A percentile compares a stretch with the other conserved stretches of the same genome.
These are phyloP conservation scores for Calocybe indica DNA, from an alignment of 768 basidiomycete genomes.

Conservation along the genomic window DNA sequence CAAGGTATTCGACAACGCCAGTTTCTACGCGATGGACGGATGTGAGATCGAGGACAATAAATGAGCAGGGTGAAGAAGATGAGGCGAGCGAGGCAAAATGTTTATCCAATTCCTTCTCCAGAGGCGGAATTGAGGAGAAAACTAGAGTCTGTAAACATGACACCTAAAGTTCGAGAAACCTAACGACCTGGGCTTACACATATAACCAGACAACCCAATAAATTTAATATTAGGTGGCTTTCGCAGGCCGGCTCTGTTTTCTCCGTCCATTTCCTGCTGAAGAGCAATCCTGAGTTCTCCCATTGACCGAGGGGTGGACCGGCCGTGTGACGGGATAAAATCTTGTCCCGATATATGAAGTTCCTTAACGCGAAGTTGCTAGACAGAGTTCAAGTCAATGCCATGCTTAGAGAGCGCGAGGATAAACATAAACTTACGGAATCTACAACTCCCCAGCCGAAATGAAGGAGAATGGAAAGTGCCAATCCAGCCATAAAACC, in stretches of 20 bases:
- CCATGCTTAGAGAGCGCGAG: not conserved
- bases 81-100: too few relatives aligned
- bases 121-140: not conserved
- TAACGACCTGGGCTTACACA: constrained; percentile 5
- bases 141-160: not conserved
- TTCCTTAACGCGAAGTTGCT: constrained; percentile 10
- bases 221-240: constrained; percentile 7
- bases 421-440: constrained; percentile 10
- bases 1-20: not conserved
- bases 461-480: constrained; percentile 12
- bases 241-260: constrained; percentile 1
- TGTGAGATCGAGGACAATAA: constrained; percentile 1
- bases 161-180: not conserved
- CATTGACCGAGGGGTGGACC: constrained; percentile 1
- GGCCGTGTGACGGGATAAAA: too few relatives aligned
- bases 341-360: too few relatives aligned
- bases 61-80: not conserved
- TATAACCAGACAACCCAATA: constrained; percentile 8
- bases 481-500: constrained; percentile 20
- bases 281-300: constrained; percentile 1
- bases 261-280: not conserved
- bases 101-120: not conserved
- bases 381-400: not conserved
- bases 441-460: constrained; percentile 15
- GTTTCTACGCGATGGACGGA: constrained; percentile 1